Base-by-base conservation (phyloP, 768 basidiomycete species). In the Lentinula aciculospora region DNA sequence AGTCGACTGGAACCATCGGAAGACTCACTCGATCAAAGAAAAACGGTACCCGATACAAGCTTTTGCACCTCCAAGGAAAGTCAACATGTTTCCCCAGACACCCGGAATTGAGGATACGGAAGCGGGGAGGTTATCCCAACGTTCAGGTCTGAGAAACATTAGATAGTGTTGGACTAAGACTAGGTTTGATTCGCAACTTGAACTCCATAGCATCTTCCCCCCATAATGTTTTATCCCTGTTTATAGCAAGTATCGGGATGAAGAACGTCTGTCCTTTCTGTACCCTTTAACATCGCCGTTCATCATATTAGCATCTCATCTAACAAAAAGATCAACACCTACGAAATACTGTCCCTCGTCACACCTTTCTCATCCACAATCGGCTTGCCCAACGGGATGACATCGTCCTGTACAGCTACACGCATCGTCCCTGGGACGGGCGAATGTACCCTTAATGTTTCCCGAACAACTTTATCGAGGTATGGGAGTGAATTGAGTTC, bases 141-240 rank as follows among this genome's bases (percentile, higher is more conserved):
- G 74, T 61, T 88, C 86, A 0, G 87, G 87, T 61, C 84, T 88
- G 34, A 49, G 25, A 31, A 32, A n/a, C 39, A 3, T 78, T 53
- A 10, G 47, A 67, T 57, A 70, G 64, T n/a, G n/a, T n/a, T n/a
- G n/a, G n/a, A n/a, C n/a, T n/a, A n/a, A n/a, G n/a, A n/a, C n/a
- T n/a, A n/a, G n/a, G n/a, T n/a, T n/a, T n/a, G n/a, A n/a, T n/a
- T n/a, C n/a, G n/a, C n/a, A 56, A 83, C 85, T 68, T 81, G 75
- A 88, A 89, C 47, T 83, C 79, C n/a, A 58, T 49, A 0, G 83
- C 80, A 64, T 89, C 85, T 9, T 78, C 72, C 7, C 88, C 86
- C 85, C 86, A 89, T 0, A 87, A 65, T 6, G 66, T 69, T 60
- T 75, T 74, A 9, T 76, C 73, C 6, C 78, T 71, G 62, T 90